Base-by-base conservation (phyloP, 306 rosid species). In the Begonia loranthoides region DNA sequence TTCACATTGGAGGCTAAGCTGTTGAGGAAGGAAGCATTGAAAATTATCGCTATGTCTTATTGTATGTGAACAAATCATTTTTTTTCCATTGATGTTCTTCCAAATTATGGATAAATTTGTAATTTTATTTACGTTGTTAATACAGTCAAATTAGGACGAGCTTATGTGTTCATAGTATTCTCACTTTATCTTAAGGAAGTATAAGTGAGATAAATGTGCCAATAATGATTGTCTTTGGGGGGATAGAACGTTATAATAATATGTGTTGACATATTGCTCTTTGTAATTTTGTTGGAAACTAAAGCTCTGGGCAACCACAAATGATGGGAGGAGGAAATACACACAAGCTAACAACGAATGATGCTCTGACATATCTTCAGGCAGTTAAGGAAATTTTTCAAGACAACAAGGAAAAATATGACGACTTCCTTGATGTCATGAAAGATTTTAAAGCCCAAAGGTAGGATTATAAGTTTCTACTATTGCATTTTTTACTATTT, bases 381-480 rank as follows among this genome's bases (percentile, higher is more conserved):
- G 95, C 90, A 0, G 95, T 90, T 41, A 90, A 90, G 84, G 94
- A 82, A 68, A 90, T 86, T 49, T 90, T 90, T 80, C 88, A 77
- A 56, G 87, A 90, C 78, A 78, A 82, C 22, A 78, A 69, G 77
- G 95, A 80, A 16, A 78, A 86, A 45, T 90, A 90, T 33, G 99
- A 90, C 15, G 95, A 82, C 41, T 90, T 90, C 73, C 81, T 90
- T 51, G 95, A 90, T 71, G 99, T 90, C 47, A 90, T 90, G 99
- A 90, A 90, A 68, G 95, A 90, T 63, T 90, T 90, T 64, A 90
- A 92, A 77, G 93, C 99, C 45, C 96, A 92, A 70, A 77, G 94
- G 99, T 92, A 38, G 49, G 55, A 44, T 40, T 24, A 59, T 12
- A 16, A 50, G 13, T 45, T 17, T 15, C 59, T 15, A 34, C 34